Conservation (phyloP, 768 basidiomycete genomes). For the Lactarius psammicola region DNA sequence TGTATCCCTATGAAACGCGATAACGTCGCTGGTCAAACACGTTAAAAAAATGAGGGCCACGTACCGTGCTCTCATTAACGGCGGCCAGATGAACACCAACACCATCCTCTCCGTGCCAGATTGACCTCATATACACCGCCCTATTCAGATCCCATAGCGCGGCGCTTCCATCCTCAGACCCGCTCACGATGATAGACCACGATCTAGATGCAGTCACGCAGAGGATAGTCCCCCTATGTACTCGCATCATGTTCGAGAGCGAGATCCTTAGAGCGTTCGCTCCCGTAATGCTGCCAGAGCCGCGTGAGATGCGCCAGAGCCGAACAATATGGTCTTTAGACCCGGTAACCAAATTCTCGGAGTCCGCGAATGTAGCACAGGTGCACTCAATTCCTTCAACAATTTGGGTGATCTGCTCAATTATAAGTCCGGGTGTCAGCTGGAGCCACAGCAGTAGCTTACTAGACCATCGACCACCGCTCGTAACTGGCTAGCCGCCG, state of each 20-base stretch:
- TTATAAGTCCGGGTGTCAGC: constrained; percentile 4
- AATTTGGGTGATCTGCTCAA: constrained; percentile 64
- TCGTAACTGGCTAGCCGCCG: constrained; percentile 54
- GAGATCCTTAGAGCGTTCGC: constrained; percentile 31
- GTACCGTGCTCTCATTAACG: constrained; percentile 84
- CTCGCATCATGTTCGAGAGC: constrained; percentile 74
- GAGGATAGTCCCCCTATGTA: constrained; percentile 67
- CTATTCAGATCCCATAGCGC: constrained; percentile 89
- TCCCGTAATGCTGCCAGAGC: constrained; percentile 29
- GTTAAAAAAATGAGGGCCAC: constrained; percentile 33
- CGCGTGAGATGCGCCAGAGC: constrained; percentile 66
- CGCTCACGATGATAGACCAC: constrained; percentile 84
- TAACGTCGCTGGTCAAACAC: constrained; percentile 13
- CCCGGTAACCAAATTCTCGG: constrained; percentile 72
- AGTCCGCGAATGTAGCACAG: constrained; percentile 77
- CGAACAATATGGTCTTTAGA: constrained; percentile 79
- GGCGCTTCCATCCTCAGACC: constrained; percentile 82
- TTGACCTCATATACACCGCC: constrained; percentile 75
- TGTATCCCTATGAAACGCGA: constrained; percentile 61
- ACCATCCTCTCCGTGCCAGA: constrained; percentile 56
- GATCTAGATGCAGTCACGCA: constrained; percentile 71
- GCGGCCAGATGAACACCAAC: constrained; percentile 63
- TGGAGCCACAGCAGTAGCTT: constrained; percentile 20
- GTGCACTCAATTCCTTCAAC: constrained; percentile 71
- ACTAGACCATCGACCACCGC: constrained; percentile 64